Percentiles rank a stretch among this genome's conserved stretches.
Evolutionary conservation across 179 eudicot genomes (phyloP).

Genomic region (Gypsophila paniculata): DNA sequence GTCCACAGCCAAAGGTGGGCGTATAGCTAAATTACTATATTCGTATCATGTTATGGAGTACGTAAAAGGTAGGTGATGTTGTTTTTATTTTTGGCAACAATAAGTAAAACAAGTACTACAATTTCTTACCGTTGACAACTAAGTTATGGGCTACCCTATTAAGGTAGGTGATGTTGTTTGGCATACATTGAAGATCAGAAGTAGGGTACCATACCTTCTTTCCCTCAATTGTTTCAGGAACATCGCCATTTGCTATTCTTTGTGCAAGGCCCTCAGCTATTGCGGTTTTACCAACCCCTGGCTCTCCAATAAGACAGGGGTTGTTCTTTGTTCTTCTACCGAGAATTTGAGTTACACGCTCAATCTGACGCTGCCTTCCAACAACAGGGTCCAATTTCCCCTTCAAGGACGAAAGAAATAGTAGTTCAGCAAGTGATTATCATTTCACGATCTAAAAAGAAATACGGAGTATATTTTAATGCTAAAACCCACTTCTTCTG

Average conservation of each 20-base stretch:
- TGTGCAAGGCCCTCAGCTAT: conserved; percentile 99
- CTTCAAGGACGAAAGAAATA: conserved; percentile 29
- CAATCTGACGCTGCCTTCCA: conserved; percentile 86
- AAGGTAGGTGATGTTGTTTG: neutral
- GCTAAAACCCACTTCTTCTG: conserved; percentile 78
- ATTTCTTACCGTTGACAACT: no score
- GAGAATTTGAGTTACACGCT: conserved; percentile 89
- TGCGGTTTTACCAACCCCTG: conserved; percentile 98
- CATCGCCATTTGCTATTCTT: conserved; percentile 84
- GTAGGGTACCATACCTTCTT: conserved; percentile 70
- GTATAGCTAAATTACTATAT: no score
- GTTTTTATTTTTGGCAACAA: no score
- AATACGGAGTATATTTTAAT: no score
- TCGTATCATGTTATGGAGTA: no score
- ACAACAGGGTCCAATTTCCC: conserved; percentile 98
- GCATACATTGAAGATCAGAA: conserved; percentile 9
- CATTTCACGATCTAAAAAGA: no score
- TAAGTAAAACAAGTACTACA: no score
- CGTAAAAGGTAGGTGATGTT: no score
- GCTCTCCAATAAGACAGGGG: conserved; percentile 97
- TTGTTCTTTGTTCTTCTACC: conserved; percentile 93
- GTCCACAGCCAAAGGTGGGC: no score
- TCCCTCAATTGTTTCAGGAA: conserved; percentile 95
- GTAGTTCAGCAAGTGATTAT: conserved; percentile 5
- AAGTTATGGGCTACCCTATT: no score